These are phyloP conservation scores for Rhinocladiella mackenziei DNA, from an alignment of 2,329 filamentous ascomycete genomes.

Conservation along the genomic window DNA sequence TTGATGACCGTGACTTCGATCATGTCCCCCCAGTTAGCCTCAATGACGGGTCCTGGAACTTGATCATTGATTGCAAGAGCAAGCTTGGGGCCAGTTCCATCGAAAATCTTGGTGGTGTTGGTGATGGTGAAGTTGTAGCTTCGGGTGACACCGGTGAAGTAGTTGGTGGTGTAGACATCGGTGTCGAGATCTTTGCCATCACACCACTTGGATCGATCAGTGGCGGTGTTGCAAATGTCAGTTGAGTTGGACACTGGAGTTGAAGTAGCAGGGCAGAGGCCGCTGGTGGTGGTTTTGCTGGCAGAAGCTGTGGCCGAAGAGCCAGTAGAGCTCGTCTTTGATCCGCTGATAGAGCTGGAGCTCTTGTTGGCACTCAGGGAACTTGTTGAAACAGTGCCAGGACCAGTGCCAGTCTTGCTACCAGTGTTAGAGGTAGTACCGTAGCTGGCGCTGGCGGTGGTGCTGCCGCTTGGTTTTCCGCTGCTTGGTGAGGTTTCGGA, in stretches of 20 bases:
- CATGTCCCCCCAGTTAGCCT: conserved; percentile 60
- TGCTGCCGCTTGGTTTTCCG: conserved; percentile 1
- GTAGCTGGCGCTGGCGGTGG: not conserved
- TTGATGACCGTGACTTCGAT: conserved; percentile 55
- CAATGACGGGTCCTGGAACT: conserved; percentile 64
- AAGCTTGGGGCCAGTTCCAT: conserved; percentile 37
- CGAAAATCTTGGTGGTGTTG: conserved; percentile 24
- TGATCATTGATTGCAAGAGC: conserved; percentile 65
- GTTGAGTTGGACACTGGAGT: conserved; percentile 12
- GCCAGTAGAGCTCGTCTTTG: not conserved
- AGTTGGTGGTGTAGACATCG: conserved; percentile 18
- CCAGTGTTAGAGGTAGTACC: not conserved
- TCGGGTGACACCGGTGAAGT: conserved; percentile 20
- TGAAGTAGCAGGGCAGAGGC: conserved; percentile 9
- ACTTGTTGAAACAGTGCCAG: too few relatives aligned
- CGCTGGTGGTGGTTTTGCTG: conserved; percentile 1
- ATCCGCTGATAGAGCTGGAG: conserved; percentile 5
- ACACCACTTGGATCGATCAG: conserved; percentile 25
- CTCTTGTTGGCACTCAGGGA: not conserved
- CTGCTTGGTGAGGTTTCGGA: not conserved
- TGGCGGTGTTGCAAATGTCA: conserved; percentile 21
- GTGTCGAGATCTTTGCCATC: conserved; percentile 17
- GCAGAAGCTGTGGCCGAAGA: not conserved
- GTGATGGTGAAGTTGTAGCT: conserved; percentile 24
- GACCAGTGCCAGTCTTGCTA: not conserved